Base-by-base conservation (phyloP, 352 stramenopile species). In the Thalassiosira livingstoniorum region DNA sequence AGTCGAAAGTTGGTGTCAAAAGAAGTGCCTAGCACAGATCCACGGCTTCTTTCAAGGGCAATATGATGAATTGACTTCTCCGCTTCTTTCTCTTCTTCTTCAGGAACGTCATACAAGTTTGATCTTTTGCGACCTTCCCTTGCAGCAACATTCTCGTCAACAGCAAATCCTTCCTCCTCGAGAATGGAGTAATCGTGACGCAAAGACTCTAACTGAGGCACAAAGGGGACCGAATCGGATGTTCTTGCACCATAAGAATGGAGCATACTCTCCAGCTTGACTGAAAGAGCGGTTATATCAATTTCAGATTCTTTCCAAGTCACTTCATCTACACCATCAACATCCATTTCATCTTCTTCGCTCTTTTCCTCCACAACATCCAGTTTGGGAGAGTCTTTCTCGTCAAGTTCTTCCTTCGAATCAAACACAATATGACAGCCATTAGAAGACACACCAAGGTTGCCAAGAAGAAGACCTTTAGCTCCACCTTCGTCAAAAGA, bases 361-460 rank as follows among this genome's bases (percentile, higher is more conserved):
- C 82, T 64, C n/a, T 80, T 73, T 37, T 78, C 74, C 29, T 51
- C 58, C 10, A 34, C 60, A 1, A 67, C 63, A 21, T 86, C 87
- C 54, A 85, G 27, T n/a, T 15, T 58, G 42, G 47, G n/a, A 11
- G 51, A 35, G 32, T 71, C 54, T n/a, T 53, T 55, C 21, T 74
- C 54, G 1, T 67, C 63, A 18, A 85, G 65, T 35, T 86, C 62
- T 32, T 86, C 75, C 39, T 90, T 94, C 34, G 87, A 94, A 69
- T 96, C 92, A 78, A 96, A 95, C 1, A 95, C 88, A 82, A 96
- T 94, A 32, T 87, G 90, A 72, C 91, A 95, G 31, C 87, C 89
- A 29, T 87, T 79, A 0, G 60, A 42, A n/a, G 85, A 80, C 11
- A 93, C 88, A 58, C 85, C 83, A 25, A 96, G 85, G 78, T 94